Conservation (phyloP, 371 early-diverging fungal species). For the Mucor racemosus region DNA sequence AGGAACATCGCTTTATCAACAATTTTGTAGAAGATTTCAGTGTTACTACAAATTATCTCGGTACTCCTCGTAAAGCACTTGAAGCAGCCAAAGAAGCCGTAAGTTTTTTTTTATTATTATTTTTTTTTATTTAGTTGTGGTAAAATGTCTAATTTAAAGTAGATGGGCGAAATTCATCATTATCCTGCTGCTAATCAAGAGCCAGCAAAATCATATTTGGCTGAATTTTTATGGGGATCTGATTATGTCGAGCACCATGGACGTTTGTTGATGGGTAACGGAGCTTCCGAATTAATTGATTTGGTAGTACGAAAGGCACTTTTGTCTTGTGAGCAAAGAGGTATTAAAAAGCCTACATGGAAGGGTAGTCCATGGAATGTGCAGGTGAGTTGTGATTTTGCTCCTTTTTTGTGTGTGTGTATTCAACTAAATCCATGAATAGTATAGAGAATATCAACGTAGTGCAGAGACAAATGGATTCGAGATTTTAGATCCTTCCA, state of each 20-base stretch:
- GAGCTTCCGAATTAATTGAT: conserved; percentile 88
- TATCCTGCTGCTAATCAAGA: conserved; percentile 91
- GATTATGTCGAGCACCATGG: conserved; percentile 47
- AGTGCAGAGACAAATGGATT: conserved; percentile 77
- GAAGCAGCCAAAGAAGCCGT: conserved; percentile 76
- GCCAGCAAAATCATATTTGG: conserved; percentile 81
- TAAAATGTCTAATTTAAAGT: background rate
- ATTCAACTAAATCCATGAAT: background rate
- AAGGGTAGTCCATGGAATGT: conserved; percentile 83
- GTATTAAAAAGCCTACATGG: conserved; percentile 58
- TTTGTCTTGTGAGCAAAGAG: conserved; percentile 36
- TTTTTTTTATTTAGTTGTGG: background rate
- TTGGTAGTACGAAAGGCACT: conserved; percentile 78
- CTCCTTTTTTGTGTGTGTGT: too few relatives aligned
- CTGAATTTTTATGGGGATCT: conserved; percentile 79
- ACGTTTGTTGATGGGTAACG: conserved; percentile 81
- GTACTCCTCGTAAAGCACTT: conserved; percentile 75
- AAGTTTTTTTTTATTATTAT: conserved; percentile 28
- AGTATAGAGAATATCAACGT: conserved; percentile 89
- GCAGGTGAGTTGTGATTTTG: conserved; percentile 46
- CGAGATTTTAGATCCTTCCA: conserved; percentile 61
- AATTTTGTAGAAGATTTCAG: conserved; percentile 90
- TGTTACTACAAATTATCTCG: conserved; percentile 86
- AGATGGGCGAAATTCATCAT: conserved; percentile 76
- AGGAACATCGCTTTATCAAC: conserved; percentile 79